A percentile compares a stretch with the other conserved stretches of the same genome.
Evolutionary conservation across 257 asterid genomes (phyloP).

Genomic region (Gynochthodes officinalis): DNA sequence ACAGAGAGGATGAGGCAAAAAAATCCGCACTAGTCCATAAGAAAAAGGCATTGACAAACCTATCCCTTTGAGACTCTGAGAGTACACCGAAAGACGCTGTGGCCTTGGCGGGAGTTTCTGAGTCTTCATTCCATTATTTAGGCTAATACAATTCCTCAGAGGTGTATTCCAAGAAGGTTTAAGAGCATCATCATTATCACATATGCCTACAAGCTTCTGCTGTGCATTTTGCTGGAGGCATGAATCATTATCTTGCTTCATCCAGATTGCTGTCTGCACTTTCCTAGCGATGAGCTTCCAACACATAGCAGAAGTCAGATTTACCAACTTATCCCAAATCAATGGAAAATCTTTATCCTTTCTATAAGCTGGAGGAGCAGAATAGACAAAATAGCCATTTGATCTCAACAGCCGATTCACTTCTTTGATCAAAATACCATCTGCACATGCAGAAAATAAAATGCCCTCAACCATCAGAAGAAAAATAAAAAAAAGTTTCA

Average conservation of each 20-base stretch:
- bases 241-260: conserved; percentile 52
- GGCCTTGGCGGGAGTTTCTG: conserved; percentile 66
- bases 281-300: conserved; percentile 90
- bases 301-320: conserved; percentile 84
- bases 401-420: conserved; percentile 68
- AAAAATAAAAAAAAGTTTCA: background rate
- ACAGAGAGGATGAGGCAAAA: background rate
- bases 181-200: conserved; percentile 52
- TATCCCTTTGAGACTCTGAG: conserved; percentile 48
- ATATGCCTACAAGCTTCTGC: conserved; percentile 48
- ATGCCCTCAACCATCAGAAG: background rate
- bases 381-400: conserved; percentile 85
- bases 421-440: conserved; percentile 84
- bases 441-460: conserved; percentile 34
- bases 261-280: conserved; percentile 94
- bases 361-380: conserved; percentile 95
- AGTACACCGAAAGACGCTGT: conserved; percentile 78
- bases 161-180: conserved; percentile 60
- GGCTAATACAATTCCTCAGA: conserved; percentile 47
- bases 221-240: conserved; percentile 60
- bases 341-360: conserved; percentile 81
- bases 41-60: conserved; percentile 39
- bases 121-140: conserved; percentile 16
- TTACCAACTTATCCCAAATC: conserved; percentile 77
- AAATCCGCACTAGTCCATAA: background rate